Percentiles rank a stretch among this genome's conserved stretches.
phyloP scores from a whole-genome alignment of 1,284 basidiomycete species.

The Gomphus bonarii region DNA sequence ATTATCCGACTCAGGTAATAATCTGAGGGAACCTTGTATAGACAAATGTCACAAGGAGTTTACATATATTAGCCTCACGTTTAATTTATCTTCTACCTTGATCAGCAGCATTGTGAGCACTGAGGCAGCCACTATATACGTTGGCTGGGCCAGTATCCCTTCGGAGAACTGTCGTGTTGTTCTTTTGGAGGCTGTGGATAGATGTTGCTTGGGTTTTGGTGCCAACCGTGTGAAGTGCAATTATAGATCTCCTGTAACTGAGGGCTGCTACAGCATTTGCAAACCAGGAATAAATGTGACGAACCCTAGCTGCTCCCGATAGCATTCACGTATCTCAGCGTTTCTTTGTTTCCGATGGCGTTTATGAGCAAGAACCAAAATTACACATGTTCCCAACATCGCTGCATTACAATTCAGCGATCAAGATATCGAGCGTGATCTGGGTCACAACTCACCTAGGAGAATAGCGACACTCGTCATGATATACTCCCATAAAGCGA shows the following conservation, averaged over 20 bases:
- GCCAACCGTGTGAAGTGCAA: constrained; percentile 25
- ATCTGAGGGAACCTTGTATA: neutral
- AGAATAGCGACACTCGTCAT: constrained; percentile 29
- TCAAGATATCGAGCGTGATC: neutral
- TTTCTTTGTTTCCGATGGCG: constrained; percentile 34
- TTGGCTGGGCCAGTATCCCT: neutral
- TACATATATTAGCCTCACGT: neutral
- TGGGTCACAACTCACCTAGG: constrained; percentile 25
- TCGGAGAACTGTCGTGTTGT: neutral
- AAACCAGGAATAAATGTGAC: constrained; percentile 5
- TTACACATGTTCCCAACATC: constrained; percentile 30
- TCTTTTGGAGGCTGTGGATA: neutral
- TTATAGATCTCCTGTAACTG: constrained; percentile 25
- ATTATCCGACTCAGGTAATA: neutral
- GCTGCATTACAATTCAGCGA: constrained; percentile 21
- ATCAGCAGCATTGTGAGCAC: neutral
- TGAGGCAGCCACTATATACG: neutral
- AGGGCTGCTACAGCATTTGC: neutral
- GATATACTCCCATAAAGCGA: constrained; percentile 37
- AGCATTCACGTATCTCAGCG: constrained; percentile 41
- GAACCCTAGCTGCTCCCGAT: constrained; percentile 45
- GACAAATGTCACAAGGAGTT: neutral
- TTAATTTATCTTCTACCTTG: neutral
- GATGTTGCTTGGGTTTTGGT: neutral
- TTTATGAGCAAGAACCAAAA: constrained; percentile 39